A percentile compares a stretch with the other conserved stretches of the same genome.
Conservation (phyloP, 306 rosid genomes). For the Lathyrus sativus region DNA sequence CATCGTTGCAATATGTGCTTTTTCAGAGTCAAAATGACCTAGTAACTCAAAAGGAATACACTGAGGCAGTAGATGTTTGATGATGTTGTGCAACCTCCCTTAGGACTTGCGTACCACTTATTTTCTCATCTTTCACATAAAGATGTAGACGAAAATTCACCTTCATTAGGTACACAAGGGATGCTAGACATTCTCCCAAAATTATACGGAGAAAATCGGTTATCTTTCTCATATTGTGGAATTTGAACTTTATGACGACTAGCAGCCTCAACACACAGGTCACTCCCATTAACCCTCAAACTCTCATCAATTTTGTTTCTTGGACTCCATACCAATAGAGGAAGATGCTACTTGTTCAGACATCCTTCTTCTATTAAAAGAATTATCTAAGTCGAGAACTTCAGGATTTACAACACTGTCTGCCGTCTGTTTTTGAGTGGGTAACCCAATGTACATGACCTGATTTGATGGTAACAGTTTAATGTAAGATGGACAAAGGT, state of each 20-base stretch:
- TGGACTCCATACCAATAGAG: constrained; percentile 48
- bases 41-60: constrained; percentile 89
- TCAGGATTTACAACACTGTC: constrained; percentile 48
- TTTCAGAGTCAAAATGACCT: constrained; percentile 71
- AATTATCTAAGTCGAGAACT: constrained; percentile 44
- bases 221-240: constrained; percentile 42
- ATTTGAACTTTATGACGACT: constrained; percentile 44
- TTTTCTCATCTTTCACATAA: constrained; percentile 62
- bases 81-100: constrained; percentile 65
- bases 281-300: constrained; percentile 44
- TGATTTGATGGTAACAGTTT: constrained; percentile 59
- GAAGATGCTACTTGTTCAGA: constrained; percentile 52
- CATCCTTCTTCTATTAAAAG: constrained; percentile 53
- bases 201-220: constrained; percentile 40
- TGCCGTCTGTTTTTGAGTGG: constrained; percentile 46
- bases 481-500: constrained; percentile 71
- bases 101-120: constrained; percentile 86
- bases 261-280: constrained; percentile 42
- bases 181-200: constrained; percentile 52
- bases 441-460: constrained; percentile 63
- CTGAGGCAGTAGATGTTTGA: constrained; percentile 88
- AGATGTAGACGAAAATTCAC: constrained; percentile 42
- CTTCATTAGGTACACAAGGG: constrained; percentile 48
- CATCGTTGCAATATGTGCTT: constrained; percentile 64
- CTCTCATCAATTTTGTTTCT: constrained; percentile 57